A percentile compares a stretch with the other conserved stretches of the same genome.
phyloP scores from a whole-genome alignment of 768 basidiomycete species.

The Auricularia cornea region DNA sequence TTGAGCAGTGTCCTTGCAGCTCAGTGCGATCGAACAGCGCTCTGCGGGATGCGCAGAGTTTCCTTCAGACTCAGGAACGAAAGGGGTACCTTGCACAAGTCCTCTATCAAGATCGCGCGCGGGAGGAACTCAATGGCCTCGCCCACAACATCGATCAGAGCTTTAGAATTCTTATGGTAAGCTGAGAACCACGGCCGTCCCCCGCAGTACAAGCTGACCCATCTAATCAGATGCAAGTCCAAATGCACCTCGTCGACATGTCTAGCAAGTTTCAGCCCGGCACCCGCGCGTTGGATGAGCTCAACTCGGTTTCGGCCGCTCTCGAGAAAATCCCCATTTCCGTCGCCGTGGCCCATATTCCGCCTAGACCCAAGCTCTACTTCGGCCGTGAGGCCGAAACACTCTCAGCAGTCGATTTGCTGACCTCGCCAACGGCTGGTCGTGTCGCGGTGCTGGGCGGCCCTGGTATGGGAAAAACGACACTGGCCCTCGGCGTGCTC shows the following conservation, averaged over 20 bases:
- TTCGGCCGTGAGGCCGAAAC: not conserved
- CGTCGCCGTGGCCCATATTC: not conserved
- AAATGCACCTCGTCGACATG: not conserved
- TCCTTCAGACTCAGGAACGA: not conserved
- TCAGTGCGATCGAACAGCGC: not conserved
- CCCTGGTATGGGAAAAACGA: conserved; percentile 35
- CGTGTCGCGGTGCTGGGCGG: conserved; percentile 14
- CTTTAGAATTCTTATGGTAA: not conserved
- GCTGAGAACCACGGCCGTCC: too few species aligned
- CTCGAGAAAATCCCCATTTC: too few species aligned
- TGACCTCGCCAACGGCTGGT: not conserved
- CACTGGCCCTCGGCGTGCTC: conserved; percentile 27
- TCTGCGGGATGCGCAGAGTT: not conserved
- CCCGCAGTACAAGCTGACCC: not conserved
- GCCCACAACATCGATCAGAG: not conserved
- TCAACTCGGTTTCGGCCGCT: not conserved
- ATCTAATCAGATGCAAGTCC: not conserved
- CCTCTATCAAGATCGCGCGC: not conserved
- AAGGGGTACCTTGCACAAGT: not conserved
- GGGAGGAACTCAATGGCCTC: not conserved
- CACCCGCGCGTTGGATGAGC: not conserved
- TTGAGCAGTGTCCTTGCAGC: not conserved
- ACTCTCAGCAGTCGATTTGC: not conserved
- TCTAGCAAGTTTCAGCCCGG: not conserved
- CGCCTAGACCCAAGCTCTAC: not conserved